Base-by-base conservation (phyloP, 192 early-diverging fungal genomes). In the Obelidium mucronatum region DNA sequence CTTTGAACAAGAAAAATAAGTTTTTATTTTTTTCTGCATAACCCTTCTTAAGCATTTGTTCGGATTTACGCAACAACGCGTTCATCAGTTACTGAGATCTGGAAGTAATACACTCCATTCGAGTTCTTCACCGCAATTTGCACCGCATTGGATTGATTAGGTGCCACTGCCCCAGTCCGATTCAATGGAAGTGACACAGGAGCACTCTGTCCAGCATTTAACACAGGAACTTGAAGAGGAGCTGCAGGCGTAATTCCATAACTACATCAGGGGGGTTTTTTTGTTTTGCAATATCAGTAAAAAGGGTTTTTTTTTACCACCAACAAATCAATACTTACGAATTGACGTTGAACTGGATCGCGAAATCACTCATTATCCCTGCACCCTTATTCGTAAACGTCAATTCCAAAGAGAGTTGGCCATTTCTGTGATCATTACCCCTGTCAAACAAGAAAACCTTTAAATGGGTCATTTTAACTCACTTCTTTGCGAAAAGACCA, bases 271-370 rank as follows among this genome's bases (percentile, higher is more conserved):
- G 19, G 2, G 52, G 58, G 19, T 22, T n/a, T 54, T 1, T 28
- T n/a, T n/a, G 13, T 24, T 30, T 11, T 19, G 5, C 35, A 73
- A 3, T 24, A 73, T 35, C 24, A 17, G 24, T 42, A 75, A 36
- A 19, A 48, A 48, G 19, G 44, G n/a, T n/a, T n/a, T n/a, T n/a
- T n/a, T n/a, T n/a, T n/a, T n/a, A n/a, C n/a, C n/a, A n/a, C n/a
- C n/a, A n/a, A n/a, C n/a, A n/a, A n/a, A 40, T 67, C 11, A 31
- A 24, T 22, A 37, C 72, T 76, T 73, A 87, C 86, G 48, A 79
- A 82, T 94, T 94, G 73, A 92, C 91, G 87, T 94, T 94, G 83
- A 94, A 92, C 73, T 92, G 90, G 28, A 94, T 91, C 0, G 91
- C 93, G 83, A 91, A 90, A 74, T 90, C 88, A 26, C 78, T 76